Evolutionary conservation across 2,329 filamentous ascomycete species (phyloP), one percentile per base, ranked within the genome.

Genomic region (Dactylellina parvicollis): DNA sequence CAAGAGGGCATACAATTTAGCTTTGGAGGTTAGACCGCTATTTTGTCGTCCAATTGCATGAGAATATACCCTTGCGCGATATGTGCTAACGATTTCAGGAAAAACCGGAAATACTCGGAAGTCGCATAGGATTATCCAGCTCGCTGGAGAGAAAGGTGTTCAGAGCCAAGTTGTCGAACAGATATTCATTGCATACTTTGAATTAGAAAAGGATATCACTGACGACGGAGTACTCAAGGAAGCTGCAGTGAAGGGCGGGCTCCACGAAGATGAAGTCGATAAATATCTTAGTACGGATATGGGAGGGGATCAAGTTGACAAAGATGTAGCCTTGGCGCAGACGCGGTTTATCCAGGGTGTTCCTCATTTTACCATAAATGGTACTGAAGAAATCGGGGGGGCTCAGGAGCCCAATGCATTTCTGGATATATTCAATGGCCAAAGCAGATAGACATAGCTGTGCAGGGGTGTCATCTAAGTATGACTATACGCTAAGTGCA

Each of bases 291-390:
- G 24, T 40, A 82, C 82, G 49, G 86, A 84, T 8, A 80, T 82
- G 49, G 88, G 87, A 0, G 87, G 86, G 0, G 80, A 82, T 0
- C 84, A 86, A 76, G 87, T 89, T 22, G 86, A 89, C 78, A 76
- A 76, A 38, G 85, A 88, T 77, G 86, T 87, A 4, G 78, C 81
- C 26, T 81, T 84, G 75, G 85, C 86, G 38, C 83, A 84, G 76
- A 79, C 79, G 7, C 79, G 80, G 77, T 83, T 83, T 61, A 84
- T 93, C 38, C 84, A 81, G 60, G 90, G 90, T 0, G 91, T 95
- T 74, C 91, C 91, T 4, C 87, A 90, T 79, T 93, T 92, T 79
- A 87, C 87, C 10, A 85, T 95, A 75, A 89, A 93, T 77, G 88
- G 83, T 1, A 83, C 82, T 76, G 89, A 87, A 80, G 85, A 88